A percentile compares a stretch with the other conserved stretches of the same genome.
Conservation (phyloP, 148 eudicot species). For the Limonium bicolor region DNA sequence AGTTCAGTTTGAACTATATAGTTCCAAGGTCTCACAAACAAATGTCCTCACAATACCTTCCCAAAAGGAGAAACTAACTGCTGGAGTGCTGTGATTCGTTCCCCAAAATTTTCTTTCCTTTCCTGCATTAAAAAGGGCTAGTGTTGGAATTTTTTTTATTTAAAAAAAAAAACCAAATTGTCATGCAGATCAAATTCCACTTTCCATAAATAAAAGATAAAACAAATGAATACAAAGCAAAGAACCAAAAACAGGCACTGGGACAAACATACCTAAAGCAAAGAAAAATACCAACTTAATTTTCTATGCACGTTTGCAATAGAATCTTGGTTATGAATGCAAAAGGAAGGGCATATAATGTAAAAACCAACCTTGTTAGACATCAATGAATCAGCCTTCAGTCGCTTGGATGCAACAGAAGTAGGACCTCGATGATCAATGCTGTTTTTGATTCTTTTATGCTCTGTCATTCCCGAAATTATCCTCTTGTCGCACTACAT, state of each 20-base stretch:
- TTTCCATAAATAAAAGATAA: too few species aligned
- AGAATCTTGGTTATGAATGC: neutral
- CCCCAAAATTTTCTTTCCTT: constrained; percentile 71
- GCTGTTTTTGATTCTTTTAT: constrained; percentile 38
- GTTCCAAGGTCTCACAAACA: neutral
- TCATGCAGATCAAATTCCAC: too few species aligned
- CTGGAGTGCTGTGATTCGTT: constrained; percentile 62
- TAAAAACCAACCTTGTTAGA: constrained; percentile 51
- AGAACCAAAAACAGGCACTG: neutral
- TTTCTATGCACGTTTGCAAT: neutral
- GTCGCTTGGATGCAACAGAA: constrained; percentile 46
- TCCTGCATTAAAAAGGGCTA: constrained; percentile 28
- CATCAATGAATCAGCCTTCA: constrained; percentile 43
- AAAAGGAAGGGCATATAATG: neutral
- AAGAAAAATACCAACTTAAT: neutral
- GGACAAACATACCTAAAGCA: neutral
- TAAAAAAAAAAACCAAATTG: too few species aligned
- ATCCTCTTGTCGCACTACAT: neutral
- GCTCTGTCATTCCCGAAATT: constrained; percentile 45
- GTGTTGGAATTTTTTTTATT: neutral
- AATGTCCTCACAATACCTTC: constrained; percentile 30
- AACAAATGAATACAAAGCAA: neutral
- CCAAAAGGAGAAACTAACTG: constrained; percentile 89
- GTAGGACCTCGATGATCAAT: constrained; percentile 38
- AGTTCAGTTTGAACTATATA: neutral